A percentile compares a stretch with the other conserved stretches of the same genome.
These are phyloP conservation scores for Ramaria sp. DNA, from an alignment of 768 basidiomycete species.

Conservation along the genomic window DNA sequence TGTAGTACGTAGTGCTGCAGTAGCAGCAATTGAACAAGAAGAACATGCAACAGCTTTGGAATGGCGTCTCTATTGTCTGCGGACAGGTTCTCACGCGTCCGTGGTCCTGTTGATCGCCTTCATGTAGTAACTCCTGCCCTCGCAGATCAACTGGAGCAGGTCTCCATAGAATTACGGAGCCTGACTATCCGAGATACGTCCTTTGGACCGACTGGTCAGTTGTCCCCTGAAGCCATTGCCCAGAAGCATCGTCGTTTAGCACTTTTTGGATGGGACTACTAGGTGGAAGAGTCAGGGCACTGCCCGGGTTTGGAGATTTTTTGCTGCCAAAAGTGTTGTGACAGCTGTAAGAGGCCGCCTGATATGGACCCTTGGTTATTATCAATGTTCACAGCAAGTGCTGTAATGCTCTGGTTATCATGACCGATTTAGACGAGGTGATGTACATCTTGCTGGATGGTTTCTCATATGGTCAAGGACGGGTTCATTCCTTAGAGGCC, in stretches of 20 bases:
- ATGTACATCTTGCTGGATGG: conserved; percentile 9
- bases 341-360: conserved; percentile 19
- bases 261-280: conserved; percentile 9
- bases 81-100: conserved; percentile 12
- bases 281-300: conserved; percentile 19
- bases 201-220: not conserved
- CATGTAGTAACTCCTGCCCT: conserved; percentile 7
- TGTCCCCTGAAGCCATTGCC: not conserved
- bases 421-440: not conserved
- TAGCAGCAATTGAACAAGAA: not conserved
- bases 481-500: not conserved
- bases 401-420: conserved; percentile 30
- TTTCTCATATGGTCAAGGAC: not conserved
- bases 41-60: conserved; percentile 15
- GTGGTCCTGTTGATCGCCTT: conserved; percentile 12
- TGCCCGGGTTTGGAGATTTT: conserved; percentile 24
- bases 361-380: conserved; percentile 27
- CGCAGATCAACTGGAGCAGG: not conserved
- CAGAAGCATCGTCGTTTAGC: conserved; percentile 8
- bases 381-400: conserved; percentile 22
- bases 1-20: not conserved
- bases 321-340: conserved; percentile 16
- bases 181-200: not conserved
- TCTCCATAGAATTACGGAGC: not conserved
- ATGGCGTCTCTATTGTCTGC: conserved; percentile 17